Base-by-base conservation (phyloP, 2,329 filamentous ascomycete genomes). In the Pyrenophora tritici-repentis region DNA sequence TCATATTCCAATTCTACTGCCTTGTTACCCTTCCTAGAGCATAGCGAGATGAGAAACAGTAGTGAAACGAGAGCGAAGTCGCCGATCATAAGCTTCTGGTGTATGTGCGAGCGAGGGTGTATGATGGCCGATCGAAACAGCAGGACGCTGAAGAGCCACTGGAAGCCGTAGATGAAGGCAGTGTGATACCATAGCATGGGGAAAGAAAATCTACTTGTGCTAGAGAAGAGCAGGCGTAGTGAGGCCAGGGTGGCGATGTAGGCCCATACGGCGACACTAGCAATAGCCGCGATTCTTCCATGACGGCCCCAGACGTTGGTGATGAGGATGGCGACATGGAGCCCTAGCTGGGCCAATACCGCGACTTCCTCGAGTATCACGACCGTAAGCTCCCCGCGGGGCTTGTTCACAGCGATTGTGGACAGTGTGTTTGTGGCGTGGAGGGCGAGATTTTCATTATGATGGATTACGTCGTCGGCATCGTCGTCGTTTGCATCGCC, bases 131-230 rank as follows among this genome's bases (percentile, higher is more conserved):
- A 96, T 50, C 94, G 90, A 78, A 97, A 94, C 5, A 93, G 75
- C 61, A 91, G 78, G 18, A 93, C 57, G 7, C 82, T 81, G 66
- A 92, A 86, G 4, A 94, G 67, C 91, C 93, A 99, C 71, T 92
- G 87, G 46, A 86, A 78, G 47, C 83, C 82, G 73, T 99, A 99
- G 46, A 99, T 85, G 56, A 82, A 76, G 16, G 91, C 89, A 0
- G 94, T 97, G 74, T 99, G 94, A 69, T 93, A 92, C 94, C 94
- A 99, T 7, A 97, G 78, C 51, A 83, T 81, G 7, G 88, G 87
- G 12, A 94, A 73, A 72, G 90, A 80, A 79, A 84, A 65, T 76
- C 84, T 75, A 78, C 85, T 73, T 37, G 77, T 74, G 47, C 76
- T 79, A 73, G 87, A 75, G 80, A 84, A 75, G 75, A 86, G 65